Base-by-base conservation (phyloP, 192 early-diverging fungal genomes). In the Chytriomyces sp. region DNA sequence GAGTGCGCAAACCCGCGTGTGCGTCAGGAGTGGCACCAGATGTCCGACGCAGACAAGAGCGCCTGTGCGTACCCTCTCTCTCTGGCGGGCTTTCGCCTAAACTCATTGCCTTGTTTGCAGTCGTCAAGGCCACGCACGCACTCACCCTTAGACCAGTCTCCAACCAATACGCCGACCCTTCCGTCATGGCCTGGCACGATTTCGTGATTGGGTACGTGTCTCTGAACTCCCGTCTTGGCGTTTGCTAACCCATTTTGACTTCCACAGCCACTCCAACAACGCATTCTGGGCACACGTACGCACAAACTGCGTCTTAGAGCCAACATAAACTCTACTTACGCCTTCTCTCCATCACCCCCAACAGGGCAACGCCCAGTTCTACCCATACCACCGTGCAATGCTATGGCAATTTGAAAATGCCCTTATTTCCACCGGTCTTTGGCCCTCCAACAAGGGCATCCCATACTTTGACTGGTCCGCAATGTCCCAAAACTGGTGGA, bases 381-480 rank as follows among this genome's bases (percentile, higher is more conserved):
- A 35, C 45, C 66, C 66, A 45, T 67, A 67, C 28, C 46, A 67
- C 13, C 66, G 66, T 7, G 66, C 66, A 10, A 67, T 67, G 66
- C 66, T 67, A 5, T 24, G 24, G 9, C 43, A 46, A 47, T 67
- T 67, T 46, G 66, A 67, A 45, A 26, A 46, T n/a, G 66, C 66
- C 13, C 13, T 67, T 43, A 11, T 13, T 43, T 67, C 66, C 3
- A 67, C 66, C 8, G 66, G 66, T 18, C 28, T 46, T 3, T 67
- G 45, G 43, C 66, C 66, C 18, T 26, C 66, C 66, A 47, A 28
- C 26, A 8, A 45, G 9, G 66, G 66, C 9, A 46, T 67, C 46
- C 66, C 66, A 67, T 67, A 67, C 45, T 67, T 35, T 35, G 66
- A 67, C 46, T 67, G 66, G 66, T 46, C 43, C 26, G 66, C 44